Percentiles rank a stretch among this genome's conserved stretches.
phyloP scores from a whole-genome alignment of 2,329 filamentous ascomycete species.

The Neurospora sp. region DNA sequence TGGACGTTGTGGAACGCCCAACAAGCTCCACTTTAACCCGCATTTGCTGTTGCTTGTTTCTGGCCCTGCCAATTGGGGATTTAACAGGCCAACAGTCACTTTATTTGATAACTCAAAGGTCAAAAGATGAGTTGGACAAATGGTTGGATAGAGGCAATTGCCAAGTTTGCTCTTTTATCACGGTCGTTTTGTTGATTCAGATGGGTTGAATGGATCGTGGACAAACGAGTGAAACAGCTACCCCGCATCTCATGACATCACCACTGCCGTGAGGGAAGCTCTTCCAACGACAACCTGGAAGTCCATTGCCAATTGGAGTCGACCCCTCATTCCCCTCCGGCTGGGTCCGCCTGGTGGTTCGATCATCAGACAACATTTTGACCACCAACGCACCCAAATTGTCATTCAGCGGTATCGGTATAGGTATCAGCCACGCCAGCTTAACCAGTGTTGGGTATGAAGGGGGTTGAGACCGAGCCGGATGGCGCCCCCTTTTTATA shows the following conservation, averaged over 20 bases:
- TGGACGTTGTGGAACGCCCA: background rate
- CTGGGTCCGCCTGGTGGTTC: background rate
- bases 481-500: background rate
- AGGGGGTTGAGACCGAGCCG: background rate
- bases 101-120: background rate
- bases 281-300: background rate
- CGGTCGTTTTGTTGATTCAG: background rate
- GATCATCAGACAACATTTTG: background rate
- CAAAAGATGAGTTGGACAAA: background rate
- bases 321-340: background rate
- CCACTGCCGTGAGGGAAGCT: background rate
- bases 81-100: background rate
- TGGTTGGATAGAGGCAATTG: background rate
- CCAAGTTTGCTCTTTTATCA: background rate
- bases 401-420: background rate
- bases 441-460: background rate
- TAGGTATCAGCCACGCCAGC: background rate
- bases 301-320: background rate
- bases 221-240: background rate
- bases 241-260: background rate
- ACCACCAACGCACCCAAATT: background rate
- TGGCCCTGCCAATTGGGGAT: background rate
- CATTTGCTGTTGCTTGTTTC: background rate
- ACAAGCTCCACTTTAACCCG: background rate
- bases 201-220: background rate